Evolutionary conservation across 2,329 filamentous ascomycete species (phyloP).

Genomic region (Penicillium sp.): DNA sequence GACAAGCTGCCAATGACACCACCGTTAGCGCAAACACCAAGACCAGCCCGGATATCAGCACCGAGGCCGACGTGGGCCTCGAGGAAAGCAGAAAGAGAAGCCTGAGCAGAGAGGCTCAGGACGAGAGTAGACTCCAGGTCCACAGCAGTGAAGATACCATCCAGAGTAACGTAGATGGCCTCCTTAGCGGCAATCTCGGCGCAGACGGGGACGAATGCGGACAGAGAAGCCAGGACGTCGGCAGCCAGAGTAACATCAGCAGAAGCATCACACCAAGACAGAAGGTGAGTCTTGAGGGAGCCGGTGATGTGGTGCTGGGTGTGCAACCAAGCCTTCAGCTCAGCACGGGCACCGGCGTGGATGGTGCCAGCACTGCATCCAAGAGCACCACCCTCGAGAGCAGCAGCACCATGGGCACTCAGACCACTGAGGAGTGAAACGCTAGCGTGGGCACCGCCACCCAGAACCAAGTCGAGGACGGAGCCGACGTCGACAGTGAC

Average conservation of each 20-base stretch:
- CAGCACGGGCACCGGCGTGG: constrained; percentile 30
- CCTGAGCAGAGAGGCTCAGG: constrained; percentile 34
- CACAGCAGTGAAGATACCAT: constrained; percentile 38
- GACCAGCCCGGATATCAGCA: constrained; percentile 36
- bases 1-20: constrained; percentile 35
- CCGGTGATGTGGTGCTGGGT: constrained; percentile 29
- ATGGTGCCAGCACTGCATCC: constrained; percentile 37
- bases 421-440: constrained; percentile 33
- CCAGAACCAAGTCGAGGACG: background rate
- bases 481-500: constrained; percentile 24
- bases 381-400: constrained; percentile 40
- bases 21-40: constrained; percentile 39
- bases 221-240: constrained; percentile 35
- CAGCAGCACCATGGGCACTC: constrained; percentile 39
- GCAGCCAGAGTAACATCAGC: constrained; percentile 22
- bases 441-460: background rate
- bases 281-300: constrained; percentile 33
- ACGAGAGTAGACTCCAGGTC: constrained; percentile 35
- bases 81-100: constrained; percentile 35
- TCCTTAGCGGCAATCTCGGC: constrained; percentile 41
- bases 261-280: constrained; percentile 39
- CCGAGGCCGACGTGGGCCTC: constrained; percentile 28
- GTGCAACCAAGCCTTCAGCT: constrained; percentile 37
- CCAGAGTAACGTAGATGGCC: constrained; percentile 39
- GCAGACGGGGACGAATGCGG: constrained; percentile 39